These are phyloP conservation scores for Tylopilus intermedius DNA, from an alignment of 768 basidiomycete genomes.

Conservation along the genomic window DNA sequence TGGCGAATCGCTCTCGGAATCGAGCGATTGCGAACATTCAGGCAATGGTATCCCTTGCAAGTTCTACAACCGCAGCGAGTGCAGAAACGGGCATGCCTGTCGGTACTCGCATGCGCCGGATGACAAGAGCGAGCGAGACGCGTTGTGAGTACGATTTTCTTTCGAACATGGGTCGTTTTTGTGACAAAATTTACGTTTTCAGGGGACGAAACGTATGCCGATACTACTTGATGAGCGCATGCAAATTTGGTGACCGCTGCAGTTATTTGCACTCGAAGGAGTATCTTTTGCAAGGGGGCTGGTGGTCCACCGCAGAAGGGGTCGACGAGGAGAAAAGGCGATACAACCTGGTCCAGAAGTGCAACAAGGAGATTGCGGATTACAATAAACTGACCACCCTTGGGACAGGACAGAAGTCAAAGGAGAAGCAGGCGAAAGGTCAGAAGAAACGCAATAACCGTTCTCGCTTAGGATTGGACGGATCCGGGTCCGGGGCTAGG, in stretches of 20 bases:
- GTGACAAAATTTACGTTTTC: background rate
- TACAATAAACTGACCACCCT: background rate
- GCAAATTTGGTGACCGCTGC: conserved; percentile 37
- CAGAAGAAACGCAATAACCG: background rate
- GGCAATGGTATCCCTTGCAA: conserved; percentile 52
- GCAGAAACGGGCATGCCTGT: conserved; percentile 39
- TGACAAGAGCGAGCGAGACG: conserved; percentile 49
- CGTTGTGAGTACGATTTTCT: conserved; percentile 40
- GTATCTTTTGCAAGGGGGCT: conserved; percentile 39
- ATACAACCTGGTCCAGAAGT: background rate
- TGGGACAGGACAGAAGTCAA: background rate
- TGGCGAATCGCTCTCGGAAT: conserved; percentile 45
- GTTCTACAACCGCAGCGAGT: conserved; percentile 54
- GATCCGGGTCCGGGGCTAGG: too few species aligned
- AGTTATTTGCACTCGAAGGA: conserved; percentile 44
- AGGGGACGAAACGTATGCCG: conserved; percentile 49
- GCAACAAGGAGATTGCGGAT: background rate
- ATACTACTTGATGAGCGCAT: conserved; percentile 34
- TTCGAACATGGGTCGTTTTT: background rate
- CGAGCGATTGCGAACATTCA: conserved; percentile 47
- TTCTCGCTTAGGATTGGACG: background rate
- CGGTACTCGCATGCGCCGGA: conserved; percentile 52
- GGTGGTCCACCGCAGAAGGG: conserved; percentile 34
- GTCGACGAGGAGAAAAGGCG: background rate
- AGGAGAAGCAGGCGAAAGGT: background rate